Percentiles rank a stretch among this genome's conserved stretches.
Evolutionary conservation across 2,329 filamentous ascomycete genomes (phyloP).

Genomic region (Dactylellina cionopaga): DNA sequence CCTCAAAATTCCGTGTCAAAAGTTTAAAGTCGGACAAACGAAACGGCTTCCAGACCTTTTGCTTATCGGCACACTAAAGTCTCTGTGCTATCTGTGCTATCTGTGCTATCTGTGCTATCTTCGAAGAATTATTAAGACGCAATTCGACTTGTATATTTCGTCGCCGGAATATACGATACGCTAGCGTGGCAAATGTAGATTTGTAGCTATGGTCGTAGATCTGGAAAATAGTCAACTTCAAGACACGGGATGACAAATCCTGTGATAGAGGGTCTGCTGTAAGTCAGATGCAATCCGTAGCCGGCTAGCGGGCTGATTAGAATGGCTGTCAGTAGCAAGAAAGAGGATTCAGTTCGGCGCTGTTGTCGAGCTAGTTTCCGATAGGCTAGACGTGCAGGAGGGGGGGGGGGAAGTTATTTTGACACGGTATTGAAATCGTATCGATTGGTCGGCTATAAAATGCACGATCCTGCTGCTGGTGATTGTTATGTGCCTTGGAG

Average conservation of each 20-base stretch:
- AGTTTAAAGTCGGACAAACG: constrained; percentile 8
- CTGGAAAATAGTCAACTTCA: background rate
- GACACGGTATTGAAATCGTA: constrained; percentile 36
- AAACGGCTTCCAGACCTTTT: constrained; percentile 27
- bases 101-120: no score
- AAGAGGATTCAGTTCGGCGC: background rate
- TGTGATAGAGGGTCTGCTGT: background rate
- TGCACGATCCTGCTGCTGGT: constrained; percentile 18
- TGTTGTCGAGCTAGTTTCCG: constrained; percentile 35
- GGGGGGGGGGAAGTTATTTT: constrained; percentile 14
- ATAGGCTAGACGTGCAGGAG: constrained; percentile 40
- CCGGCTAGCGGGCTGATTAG: constrained; percentile 17
- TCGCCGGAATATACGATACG: no score
- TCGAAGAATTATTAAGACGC: no score
- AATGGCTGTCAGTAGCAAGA: constrained; percentile 21
- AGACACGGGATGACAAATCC: constrained; percentile 31
- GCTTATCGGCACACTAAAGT: constrained; percentile 17
- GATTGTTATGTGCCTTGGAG: constrained; percentile 16
- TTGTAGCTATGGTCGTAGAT: background rate
- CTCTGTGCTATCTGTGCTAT: no score
- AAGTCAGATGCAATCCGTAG: background rate
- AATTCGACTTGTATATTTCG: no score
- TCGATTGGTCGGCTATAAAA: constrained; percentile 35
- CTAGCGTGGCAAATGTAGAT: background rate
- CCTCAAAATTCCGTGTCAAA: constrained; percentile 22